phyloP scores from a whole-genome alignment of 768 basidiomycete genomes.

The Russula virescens region DNA sequence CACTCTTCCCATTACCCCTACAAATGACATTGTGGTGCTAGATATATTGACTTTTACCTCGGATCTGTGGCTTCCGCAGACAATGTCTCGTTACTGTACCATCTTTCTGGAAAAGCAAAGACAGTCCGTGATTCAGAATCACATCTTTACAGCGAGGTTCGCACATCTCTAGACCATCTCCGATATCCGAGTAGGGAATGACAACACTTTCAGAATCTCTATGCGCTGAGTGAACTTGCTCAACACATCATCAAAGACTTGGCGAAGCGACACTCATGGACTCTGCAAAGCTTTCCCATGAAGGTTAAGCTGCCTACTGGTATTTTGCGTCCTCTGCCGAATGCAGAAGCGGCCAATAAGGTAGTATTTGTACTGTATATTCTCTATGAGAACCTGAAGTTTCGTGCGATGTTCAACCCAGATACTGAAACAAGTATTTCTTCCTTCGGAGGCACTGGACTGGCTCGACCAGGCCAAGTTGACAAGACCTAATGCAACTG shows the following conservation, averaged over 20 bases:
- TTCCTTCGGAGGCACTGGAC: constrained; percentile 51
- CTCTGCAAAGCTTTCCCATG: constrained; percentile 71
- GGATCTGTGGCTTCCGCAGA: constrained; percentile 72
- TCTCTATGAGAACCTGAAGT: not conserved
- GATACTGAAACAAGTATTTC: constrained; percentile 63
- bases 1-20: not conserved
- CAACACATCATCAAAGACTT: constrained; percentile 77
- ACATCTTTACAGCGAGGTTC: constrained; percentile 62
- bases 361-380: constrained; percentile 31
- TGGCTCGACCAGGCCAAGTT: constrained; percentile 54
- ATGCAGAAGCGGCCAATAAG: constrained; percentile 57
- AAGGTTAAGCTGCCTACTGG: constrained; percentile 76
- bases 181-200: not conserved
- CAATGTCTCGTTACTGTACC: constrained; percentile 77
- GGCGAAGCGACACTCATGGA: constrained; percentile 64
- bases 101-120: constrained; percentile 78
- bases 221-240: constrained; percentile 80
- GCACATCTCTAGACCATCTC: constrained; percentile 4
- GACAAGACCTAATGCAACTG: constrained; percentile 25
- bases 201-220: constrained; percentile 60
- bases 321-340: constrained; percentile 69
- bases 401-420: constrained; percentile 29
- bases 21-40: constrained; percentile 31
- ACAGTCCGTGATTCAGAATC: constrained; percentile 78
- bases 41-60: constrained; percentile 87